phyloP scores from a whole-genome alignment of 176 grass and related monocot genomes.

The Aegilops bicornis region DNA sequence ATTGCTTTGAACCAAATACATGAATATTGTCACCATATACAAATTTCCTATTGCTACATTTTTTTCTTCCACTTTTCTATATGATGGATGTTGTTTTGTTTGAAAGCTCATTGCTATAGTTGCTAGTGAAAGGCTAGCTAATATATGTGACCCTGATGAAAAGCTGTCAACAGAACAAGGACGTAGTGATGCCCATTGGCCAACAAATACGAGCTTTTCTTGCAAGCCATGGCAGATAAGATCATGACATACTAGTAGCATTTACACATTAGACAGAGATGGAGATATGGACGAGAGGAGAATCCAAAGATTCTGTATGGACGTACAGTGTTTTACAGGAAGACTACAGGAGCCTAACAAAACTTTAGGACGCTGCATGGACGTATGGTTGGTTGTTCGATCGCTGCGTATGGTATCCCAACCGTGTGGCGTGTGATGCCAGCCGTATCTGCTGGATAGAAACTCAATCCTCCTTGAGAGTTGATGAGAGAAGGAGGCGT shows the following conservation, averaged over 20 bases:
- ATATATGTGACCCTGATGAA: neutral
- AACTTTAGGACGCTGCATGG: neutral
- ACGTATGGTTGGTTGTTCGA: neutral
- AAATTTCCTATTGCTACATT: too few species aligned
- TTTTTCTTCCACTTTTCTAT: too few species aligned
- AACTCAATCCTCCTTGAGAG: neutral
- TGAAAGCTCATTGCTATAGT: too few species aligned
- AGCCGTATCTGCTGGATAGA: constrained; percentile 8
- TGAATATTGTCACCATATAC: too few species aligned
- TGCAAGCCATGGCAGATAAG: too few species aligned
- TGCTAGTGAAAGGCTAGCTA: too few species aligned
- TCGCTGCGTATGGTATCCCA: too few species aligned
- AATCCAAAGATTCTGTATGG: neutral
- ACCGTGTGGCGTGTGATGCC: neutral
- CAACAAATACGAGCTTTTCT: neutral
- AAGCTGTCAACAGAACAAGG: neutral
- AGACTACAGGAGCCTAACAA: neutral
- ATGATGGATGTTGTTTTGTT: too few species aligned
- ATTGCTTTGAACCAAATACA: too few species aligned
- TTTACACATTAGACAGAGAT: neutral
- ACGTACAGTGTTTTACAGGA: neutral
- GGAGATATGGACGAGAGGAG: neutral
- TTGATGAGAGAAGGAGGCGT: neutral
- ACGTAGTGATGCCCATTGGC: neutral
- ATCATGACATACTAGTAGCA: neutral